Evolutionary conservation across 768 basidiomycete species (phyloP).

Genomic region (Lenzites betulinus): DNA sequence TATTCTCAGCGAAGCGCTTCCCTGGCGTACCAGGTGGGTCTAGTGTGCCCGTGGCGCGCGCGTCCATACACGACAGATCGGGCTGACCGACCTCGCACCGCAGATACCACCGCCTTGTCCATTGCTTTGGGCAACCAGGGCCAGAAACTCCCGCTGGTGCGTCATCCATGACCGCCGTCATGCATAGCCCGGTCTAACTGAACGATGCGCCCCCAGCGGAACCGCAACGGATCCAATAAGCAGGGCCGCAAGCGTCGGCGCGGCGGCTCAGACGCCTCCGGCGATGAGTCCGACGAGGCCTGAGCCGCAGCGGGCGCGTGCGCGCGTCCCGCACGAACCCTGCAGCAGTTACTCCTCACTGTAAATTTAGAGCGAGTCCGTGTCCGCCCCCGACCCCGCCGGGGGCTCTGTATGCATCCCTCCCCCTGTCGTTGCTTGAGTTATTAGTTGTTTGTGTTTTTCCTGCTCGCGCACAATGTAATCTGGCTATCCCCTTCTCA

Average conservation of each 20-base stretch:
- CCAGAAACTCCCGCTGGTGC: slow-evolving; percentile 83
- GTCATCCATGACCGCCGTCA: slow-evolving; percentile 35
- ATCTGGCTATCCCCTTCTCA: slow-evolving; percentile 17
- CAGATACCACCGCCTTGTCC: slow-evolving; percentile 87
- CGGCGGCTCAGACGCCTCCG: slow-evolving; percentile 63
- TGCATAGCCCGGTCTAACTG: slow-evolving; percentile 22
- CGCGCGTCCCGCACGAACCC: background rate
- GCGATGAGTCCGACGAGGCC: slow-evolving; percentile 67
- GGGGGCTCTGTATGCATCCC: slow-evolving; percentile 12
- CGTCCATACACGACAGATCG: slow-evolving; percentile 14
- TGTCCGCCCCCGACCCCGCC: background rate
- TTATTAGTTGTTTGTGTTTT: slow-evolving; percentile 18
- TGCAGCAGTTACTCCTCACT: slow-evolving; percentile 5
- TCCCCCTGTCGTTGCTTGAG: slow-evolving; percentile 10
- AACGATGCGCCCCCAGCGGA: slow-evolving; percentile 52
- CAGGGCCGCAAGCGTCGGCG: slow-evolving; percentile 56
- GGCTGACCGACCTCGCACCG: slow-evolving; percentile 3
- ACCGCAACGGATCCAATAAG: slow-evolving; percentile 76
- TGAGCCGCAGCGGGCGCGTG: slow-evolving; percentile 22
- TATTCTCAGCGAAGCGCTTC: slow-evolving; percentile 92
- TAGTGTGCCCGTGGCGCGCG: slow-evolving; percentile 23
- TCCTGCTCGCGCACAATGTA: slow-evolving; percentile 13
- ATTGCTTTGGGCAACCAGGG: slow-evolving; percentile 90
- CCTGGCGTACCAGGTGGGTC: slow-evolving; percentile 86
- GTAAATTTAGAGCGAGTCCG: slow-evolving; percentile 20